Evolutionary conservation across 768 basidiomycete species (phyloP).

Genomic region (Trametes cinnabarina): DNA sequence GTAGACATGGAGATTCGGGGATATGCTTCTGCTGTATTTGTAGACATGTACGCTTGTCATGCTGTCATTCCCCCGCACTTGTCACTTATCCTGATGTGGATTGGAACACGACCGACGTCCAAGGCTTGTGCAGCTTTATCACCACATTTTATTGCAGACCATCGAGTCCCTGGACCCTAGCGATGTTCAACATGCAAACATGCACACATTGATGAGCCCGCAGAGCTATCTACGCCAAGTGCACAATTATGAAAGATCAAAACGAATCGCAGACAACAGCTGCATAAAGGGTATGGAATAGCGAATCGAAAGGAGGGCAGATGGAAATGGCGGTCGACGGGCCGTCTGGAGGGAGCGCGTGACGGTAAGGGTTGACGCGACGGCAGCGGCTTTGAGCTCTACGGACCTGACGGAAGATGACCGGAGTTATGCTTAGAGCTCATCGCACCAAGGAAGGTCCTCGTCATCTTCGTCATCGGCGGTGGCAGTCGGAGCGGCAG

Average conservation of each 20-base stretch:
- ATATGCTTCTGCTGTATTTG: not conserved
- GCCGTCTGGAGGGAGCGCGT: not conserved
- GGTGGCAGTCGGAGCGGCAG: constrained; percentile 17
- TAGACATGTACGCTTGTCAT: not conserved
- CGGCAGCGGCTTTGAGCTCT: not conserved
- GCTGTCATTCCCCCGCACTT: not conserved
- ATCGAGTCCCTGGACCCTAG: constrained; percentile 5
- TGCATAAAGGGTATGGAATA: constrained; percentile 10
- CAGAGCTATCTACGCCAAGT: constrained; percentile 18
- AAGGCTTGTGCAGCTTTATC: no score
- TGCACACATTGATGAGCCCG: constrained; percentile 10
- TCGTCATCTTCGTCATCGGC: constrained; percentile 37
- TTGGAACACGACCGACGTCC: no score
- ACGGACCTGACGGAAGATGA: not conserved
- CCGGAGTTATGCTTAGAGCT: constrained; percentile 34
- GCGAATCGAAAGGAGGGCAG: not conserved
- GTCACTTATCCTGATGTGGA: no score
- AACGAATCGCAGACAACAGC: not conserved
- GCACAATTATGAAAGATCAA: constrained; percentile 8
- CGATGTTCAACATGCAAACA: constrained; percentile 12
- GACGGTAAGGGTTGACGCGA: not conserved
- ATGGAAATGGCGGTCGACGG: not conserved
- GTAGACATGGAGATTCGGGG: constrained; percentile 24
- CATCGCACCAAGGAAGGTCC: constrained; percentile 52
- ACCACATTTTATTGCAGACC: not conserved